A percentile compares a stretch with the other conserved stretches of the same genome.
Conservation (phyloP, 2,329 filamentous ascomycete species). For the Verticillium longisporum region DNA sequence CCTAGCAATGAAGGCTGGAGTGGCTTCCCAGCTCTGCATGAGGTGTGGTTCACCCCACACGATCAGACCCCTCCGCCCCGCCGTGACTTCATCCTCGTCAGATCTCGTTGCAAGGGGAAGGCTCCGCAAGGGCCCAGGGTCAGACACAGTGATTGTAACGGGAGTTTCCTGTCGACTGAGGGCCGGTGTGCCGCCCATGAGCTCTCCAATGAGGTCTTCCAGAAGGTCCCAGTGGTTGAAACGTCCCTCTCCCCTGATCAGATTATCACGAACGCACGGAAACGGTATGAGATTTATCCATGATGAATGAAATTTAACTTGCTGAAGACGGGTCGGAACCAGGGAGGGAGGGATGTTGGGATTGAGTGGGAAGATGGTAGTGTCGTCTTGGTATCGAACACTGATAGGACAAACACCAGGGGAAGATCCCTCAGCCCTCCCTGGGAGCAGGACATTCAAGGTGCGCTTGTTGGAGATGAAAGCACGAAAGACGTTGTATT, state of each 20-base stretch:
- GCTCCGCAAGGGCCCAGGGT: background rate
- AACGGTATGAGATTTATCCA: constrained; percentile 10
- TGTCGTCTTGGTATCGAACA: constrained; percentile 4
- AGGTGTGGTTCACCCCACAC: constrained; percentile 17
- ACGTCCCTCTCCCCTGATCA: constrained; percentile 3
- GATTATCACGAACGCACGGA: constrained; percentile 6
- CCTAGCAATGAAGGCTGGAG: constrained; percentile 13
- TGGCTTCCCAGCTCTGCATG: constrained; percentile 15
- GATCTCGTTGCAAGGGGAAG: background rate
- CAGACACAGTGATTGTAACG: background rate
- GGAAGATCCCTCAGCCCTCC: background rate
- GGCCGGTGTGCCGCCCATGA: constrained; percentile 1
- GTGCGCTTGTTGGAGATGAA: constrained; percentile 2
- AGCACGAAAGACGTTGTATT: constrained; percentile 8
- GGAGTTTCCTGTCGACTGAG: background rate
- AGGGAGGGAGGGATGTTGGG: constrained; percentile 7
- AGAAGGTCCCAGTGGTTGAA: constrained; percentile 6
- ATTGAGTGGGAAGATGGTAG: constrained; percentile 5
- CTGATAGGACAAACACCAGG: background rate
- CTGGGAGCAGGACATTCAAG: constrained; percentile 3
- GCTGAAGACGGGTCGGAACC: constrained; percentile 1
- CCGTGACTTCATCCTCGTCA: constrained; percentile 3
- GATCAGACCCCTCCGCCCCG: constrained; percentile 11
- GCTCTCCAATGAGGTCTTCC: constrained; percentile 4
- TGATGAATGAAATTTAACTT: background rate